Conservation (phyloP, 352 stramenopile genomes). For the Phytophthora hybrid region DNA sequence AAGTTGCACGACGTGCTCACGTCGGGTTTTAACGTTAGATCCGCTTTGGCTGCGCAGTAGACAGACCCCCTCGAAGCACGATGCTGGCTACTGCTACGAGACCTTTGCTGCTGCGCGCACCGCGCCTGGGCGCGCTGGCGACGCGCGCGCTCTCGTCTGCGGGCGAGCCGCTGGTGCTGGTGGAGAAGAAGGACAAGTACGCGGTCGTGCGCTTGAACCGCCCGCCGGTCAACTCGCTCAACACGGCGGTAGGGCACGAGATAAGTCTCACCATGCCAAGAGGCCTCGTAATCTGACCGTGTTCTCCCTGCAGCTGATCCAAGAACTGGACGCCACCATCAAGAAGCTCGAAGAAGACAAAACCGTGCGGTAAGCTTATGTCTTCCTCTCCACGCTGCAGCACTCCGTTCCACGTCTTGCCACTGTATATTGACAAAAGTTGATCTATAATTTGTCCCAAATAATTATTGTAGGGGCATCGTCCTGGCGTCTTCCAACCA, state of each 20-base stretch:
- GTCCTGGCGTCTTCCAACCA: constrained; percentile 82
- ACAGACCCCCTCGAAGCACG: too few relatives aligned
- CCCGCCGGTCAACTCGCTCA: constrained; percentile 85
- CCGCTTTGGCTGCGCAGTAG: background rate
- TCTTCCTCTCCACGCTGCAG: background rate
- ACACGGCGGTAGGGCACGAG: constrained; percentile 53
- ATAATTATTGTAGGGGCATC: constrained; percentile 52
- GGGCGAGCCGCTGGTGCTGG: constrained; percentile 63
- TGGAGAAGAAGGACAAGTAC: constrained; percentile 80
- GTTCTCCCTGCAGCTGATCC: constrained; percentile 54
- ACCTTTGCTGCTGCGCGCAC: constrained; percentile 9
- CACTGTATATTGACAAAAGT: background rate
- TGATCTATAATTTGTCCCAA: background rate
- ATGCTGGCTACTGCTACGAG: constrained; percentile 32
- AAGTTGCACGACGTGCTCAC: constrained; percentile 31
- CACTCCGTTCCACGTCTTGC: too few relatives aligned
- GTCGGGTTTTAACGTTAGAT: constrained; percentile 31
- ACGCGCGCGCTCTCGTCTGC: constrained; percentile 44
- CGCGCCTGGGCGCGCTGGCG: constrained; percentile 10
- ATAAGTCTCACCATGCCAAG: too few relatives aligned
- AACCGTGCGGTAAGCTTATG: constrained; percentile 68
- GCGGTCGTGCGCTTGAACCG: constrained; percentile 85
- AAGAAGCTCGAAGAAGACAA: constrained; percentile 82
- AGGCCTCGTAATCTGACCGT: too few relatives aligned
- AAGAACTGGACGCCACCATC: constrained; percentile 74